Base-by-base conservation (phyloP, 257 asterid species). In the Plantago ovata region DNA sequence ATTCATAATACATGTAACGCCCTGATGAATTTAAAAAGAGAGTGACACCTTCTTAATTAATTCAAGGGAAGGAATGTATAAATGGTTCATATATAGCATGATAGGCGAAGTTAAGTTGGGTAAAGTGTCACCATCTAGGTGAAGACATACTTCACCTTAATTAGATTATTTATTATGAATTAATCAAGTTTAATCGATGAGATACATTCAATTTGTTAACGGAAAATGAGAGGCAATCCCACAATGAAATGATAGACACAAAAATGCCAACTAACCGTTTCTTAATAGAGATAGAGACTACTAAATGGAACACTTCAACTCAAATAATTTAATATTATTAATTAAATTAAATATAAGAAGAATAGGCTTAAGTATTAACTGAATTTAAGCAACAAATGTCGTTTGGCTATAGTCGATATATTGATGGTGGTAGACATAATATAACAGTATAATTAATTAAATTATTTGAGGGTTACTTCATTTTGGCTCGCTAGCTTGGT, bases 261-360 rank as follows among this genome's bases (percentile, higher is more conserved):
- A 64, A 62, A 77, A 70, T 47, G 75, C 74, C 87, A 81, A 81
- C 86, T 77, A 86, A 71, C 77, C 73, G 79, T 75, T 75, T 75
- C 76, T 20, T 16, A 48, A 76, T 24, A 24, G 52, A 63, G n/a
- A n/a, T n/a, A n/a, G n/a, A n/a, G n/a, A n/a, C n/a, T 22, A 9
- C 33, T 11, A 62, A 56, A 6, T 59, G 46, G 55, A 55, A 57
- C 71, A 50, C 15, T 38, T 55, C 11, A 53, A 24, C 32, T 24
- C 32, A 24, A 2, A 24, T n/a, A n/a, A n/a, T n/a, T n/a, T n/a
- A n/a, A n/a, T 24, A 24, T 24, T 5, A 5, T 24, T 9, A 13
- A 70, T 39, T 74, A 51, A 63, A 68, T 61, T 42, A 74, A 10
- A 21, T 14, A 59, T 65, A 62, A 56, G 54, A 74, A 53, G 33